Base-by-base conservation (phyloP, 2,329 filamentous ascomycete species). In the Harringtonia aguacate region DNA sequence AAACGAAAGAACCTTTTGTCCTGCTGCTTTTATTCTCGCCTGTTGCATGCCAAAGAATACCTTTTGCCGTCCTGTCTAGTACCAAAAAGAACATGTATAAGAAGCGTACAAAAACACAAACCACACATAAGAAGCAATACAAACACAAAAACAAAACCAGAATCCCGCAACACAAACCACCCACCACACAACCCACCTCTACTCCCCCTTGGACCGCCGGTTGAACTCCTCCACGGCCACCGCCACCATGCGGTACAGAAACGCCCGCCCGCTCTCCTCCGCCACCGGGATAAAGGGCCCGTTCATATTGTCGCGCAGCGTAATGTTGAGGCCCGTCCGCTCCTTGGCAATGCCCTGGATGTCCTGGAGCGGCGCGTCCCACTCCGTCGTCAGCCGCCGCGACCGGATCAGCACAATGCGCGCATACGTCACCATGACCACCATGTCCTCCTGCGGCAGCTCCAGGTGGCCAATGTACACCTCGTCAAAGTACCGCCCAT, bases 301-400 rank as follows among this genome's bases (percentile, higher is more conserved):
- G 59, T 95, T 95, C 3, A 83, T 86, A 4, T 89, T 90, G 12
- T 89, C 90, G 53, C 94, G 84, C 52, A 97, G 67, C 38, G 85
- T 82, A 49, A 98, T 77, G 53, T 86, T 89, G 65, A 98, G 79
- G 0, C 92, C 94, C 0, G 92, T 98, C 42, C 92, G 73, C 70
- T 98, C 94, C 68, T 97, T 98, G 37, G 83, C 85, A 52, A 98
- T 97, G 0, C 89, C 97, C 69, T 97, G 89, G 18, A 98, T 79
- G 60, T 98, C 92, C 58, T 92, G 95, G 52, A 98, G 72, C 22
- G 87, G 85, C 12, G 97, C 87, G 57, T 98, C 92, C 92, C 92
- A 98, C 64, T 97, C 90, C 17, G 81, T 89, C 43, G 79, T 81
- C 56, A 98, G 70, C 58, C 84, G 83, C 67, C 88, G 84, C 41